A percentile compares a stretch with the other conserved stretches of the same genome.
Conservation (phyloP, 306 rosid species). For the Prunus mira region DNA sequence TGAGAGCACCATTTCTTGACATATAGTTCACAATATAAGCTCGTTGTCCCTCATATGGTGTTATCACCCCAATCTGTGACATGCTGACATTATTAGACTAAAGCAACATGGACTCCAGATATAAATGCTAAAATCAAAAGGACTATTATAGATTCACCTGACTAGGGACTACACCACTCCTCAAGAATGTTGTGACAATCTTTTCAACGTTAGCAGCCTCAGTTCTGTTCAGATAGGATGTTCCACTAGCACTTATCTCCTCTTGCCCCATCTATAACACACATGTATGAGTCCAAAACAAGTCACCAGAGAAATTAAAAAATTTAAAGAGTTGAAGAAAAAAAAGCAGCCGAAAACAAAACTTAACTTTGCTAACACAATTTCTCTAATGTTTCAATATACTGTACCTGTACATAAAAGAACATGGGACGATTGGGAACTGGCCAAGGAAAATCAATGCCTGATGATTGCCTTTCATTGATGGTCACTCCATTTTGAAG, state of each 20-base stretch:
- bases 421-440: constrained; percentile 99
- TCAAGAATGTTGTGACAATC: constrained; percentile 95
- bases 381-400: no score
- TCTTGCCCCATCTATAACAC: constrained; percentile 97
- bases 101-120: background rate
- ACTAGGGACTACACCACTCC: constrained; percentile 95
- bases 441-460: constrained; percentile 99
- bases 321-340: background rate
- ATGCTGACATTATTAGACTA: constrained; percentile 1
- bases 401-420: constrained; percentile 91
- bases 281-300: constrained; percentile 11
- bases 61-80: constrained; percentile 89
- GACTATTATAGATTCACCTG: constrained; percentile 53
- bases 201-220: constrained; percentile 99
- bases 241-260: constrained; percentile 98
- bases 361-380: background rate
- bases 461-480: constrained; percentile 88
- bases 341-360: background rate
- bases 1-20: constrained; percentile 96
- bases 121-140: background rate
- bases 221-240: constrained; percentile 94
- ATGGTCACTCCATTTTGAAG: constrained; percentile 97
- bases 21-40: constrained; percentile 98
- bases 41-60: constrained; percentile 98
- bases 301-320: background rate